Base-by-base conservation (phyloP, 2,329 filamentous ascomycete genomes). In the Diplodia intermedia region DNA sequence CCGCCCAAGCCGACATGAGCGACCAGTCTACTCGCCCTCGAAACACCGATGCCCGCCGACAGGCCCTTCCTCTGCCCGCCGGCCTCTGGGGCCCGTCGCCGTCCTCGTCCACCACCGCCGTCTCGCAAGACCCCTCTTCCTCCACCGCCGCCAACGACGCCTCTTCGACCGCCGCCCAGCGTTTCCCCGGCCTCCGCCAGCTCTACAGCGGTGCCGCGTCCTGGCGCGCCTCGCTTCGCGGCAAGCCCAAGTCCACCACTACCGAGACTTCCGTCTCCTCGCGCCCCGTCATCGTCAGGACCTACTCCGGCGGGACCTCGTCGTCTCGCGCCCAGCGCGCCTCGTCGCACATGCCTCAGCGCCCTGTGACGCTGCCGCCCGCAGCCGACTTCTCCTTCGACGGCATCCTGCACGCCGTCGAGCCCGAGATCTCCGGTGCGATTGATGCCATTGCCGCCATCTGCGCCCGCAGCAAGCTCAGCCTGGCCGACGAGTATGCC, bases 401-500 rank as follows among this genome's bases (percentile, higher is more conserved):
- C 36, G 82, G 82, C 33, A 86, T 88, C 69, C 77, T 88, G 15
- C 81, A 81, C 29, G 84, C 86, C 33, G 85, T 88, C 67, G 85
- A 88, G 67, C 83, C 85, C 14, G 86, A 89, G 71, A 86, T 89
- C 56, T 80, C 84, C 70, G 78, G 79, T 15, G 86, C 86, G 11
- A 82, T 89, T 65, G 85, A 89, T 72, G 85, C 86, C 18, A 89
- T 89, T 71, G 86, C 87, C 29, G 86, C 88, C 72, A 88, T 89
- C 69, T 88, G 86, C 71, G 87, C 87, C 3, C 82, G 86, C 69
- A 89, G 86, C 75, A 84, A 84, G 71, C 79, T 88, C 73, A 88
- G 86, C 71, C 77, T 89, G 69, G 86, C 87, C 11, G 86, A 89
- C 72, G 86, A 89, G 73, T 88, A 89, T 74, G 84, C 83, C 40